Evolutionary conservation across 2,329 filamentous ascomycete species (phyloP).

Genomic region (Fusarium brevicatenulatum): DNA sequence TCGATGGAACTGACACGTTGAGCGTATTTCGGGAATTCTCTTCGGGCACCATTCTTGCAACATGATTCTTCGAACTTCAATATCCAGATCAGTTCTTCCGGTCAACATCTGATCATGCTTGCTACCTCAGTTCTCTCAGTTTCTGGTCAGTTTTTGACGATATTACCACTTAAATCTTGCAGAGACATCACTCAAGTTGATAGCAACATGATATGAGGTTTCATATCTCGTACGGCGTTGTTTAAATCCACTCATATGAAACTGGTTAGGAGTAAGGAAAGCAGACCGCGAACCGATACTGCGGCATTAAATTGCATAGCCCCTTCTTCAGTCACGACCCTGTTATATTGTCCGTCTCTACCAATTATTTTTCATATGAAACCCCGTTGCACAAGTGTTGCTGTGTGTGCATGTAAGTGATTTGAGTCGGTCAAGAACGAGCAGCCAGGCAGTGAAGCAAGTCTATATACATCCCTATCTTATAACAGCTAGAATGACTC

Average conservation of each 20-base stretch:
- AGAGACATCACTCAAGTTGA: accelerated
- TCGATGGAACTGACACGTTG: accelerated
- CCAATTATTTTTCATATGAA: too few species aligned
- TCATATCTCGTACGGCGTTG: background rate
- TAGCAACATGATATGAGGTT: background rate
- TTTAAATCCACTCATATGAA: too few species aligned
- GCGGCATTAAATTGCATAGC: accelerated
- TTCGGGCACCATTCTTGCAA: accelerated
- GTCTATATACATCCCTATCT: background rate
- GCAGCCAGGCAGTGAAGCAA: background rate
- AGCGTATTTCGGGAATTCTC: accelerated
- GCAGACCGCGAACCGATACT: background rate
- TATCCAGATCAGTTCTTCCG: too few species aligned
- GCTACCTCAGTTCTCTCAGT: too few species aligned
- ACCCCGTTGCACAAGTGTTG: background rate
- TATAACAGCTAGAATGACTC: too few species aligned
- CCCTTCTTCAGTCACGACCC: accelerated
- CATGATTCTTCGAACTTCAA: background rate
- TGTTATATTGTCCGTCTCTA: accelerated
- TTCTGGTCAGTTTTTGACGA: accelerated
- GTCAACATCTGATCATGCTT: background rate
- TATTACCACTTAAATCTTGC: accelerated
- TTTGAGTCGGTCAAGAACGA: accelerated
- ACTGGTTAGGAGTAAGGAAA: background rate
- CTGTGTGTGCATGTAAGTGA: too few species aligned